These are phyloP conservation scores for Tirmania nivea DNA, from an alignment of 495 filamentous ascomycete species.

Conservation along the genomic window DNA sequence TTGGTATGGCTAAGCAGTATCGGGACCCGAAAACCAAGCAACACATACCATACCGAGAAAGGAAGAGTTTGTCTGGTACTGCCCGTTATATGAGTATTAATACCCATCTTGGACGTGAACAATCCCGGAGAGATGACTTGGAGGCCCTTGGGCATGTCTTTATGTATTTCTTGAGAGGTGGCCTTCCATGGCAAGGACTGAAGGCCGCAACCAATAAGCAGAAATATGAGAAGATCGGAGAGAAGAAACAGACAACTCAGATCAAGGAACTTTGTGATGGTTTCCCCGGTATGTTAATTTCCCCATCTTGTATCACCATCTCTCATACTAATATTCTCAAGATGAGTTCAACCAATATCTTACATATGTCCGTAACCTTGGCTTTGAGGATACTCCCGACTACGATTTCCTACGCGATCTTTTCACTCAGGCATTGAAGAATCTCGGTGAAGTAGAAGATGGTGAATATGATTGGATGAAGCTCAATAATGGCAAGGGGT, in stretches of 20 bases:
- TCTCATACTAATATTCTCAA: constrained; percentile 16
- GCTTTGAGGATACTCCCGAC: constrained; percentile 95
- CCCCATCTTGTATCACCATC: background rate
- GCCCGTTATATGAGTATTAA: constrained; percentile 99
- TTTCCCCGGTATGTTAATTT: constrained; percentile 44
- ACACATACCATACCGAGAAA: constrained; percentile 94
- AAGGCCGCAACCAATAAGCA: constrained; percentile 99
- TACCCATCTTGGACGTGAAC: constrained; percentile 88
- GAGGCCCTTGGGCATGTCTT: constrained; percentile 96
- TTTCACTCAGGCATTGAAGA: constrained; percentile 90
- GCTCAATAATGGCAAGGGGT: constrained; percentile 81
- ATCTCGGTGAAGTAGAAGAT: constrained; percentile 84
- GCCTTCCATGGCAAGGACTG: constrained; percentile 92
- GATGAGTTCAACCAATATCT: constrained; percentile 97
- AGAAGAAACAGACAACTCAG: constrained; percentile 95
- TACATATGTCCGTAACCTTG: constrained; percentile 88
- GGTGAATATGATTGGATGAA: constrained; percentile 99
- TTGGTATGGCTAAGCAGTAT: constrained; percentile 99
- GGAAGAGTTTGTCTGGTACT: constrained; percentile 91
- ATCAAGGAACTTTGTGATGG: constrained; percentile 95
- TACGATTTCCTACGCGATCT: constrained; percentile 95
- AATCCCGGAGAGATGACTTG: constrained; percentile 88
- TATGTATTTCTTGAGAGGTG: constrained; percentile 96
- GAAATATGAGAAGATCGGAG: constrained; percentile 99
- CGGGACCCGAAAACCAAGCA: constrained; percentile 98